Base-by-base conservation (phyloP, 2,329 filamentous ascomycete genomes). In the Cadophora malorum region DNA sequence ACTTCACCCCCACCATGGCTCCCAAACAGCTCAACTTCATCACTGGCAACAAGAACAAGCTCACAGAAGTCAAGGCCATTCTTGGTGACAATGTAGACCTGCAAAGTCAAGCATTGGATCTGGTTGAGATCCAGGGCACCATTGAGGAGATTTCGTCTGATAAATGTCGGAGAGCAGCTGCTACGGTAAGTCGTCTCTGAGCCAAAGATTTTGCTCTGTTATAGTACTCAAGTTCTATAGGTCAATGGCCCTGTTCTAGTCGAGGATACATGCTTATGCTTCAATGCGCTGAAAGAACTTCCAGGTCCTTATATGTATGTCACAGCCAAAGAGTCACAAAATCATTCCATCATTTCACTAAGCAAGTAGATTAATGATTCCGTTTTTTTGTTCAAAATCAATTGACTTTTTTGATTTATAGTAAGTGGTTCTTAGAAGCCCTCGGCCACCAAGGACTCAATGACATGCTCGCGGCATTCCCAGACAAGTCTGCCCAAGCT, bases 201-300 rank as follows among this genome's bases (percentile, higher is more conserved):
- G 3, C 33, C 2, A 6, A 19, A 21, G 8, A 38, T 31, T n/a
- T 21, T 45, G 16, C 5, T 14, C 5, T 38, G 14, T 19, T 6
- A 16, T 5, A 21, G 10, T 41, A 21, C 31, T 56, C 8, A 41
- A 10, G 14, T 0, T 61, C 14, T 14, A 33, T 56, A 96, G 93
- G 81, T 96, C 59, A 84, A 91, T 75, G 94, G 94, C 0, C 94
- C 96, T 3, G 96, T 97, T 9, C 84, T 99, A 49, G 95, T 97
- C 12, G 96, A 99, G 81, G 96, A 99, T 80, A 99, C 96, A 19
- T 94, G 94, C 73, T 85, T 99, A 60, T 96, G 94, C 83, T 99
- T 97, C 79, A 90, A 92, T 77, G 94, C 95, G 23, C 86, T 97
- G 69, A 89, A 92, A 68, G 94, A 94, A n/a, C 85, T 99, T 35